phyloP scores from a whole-genome alignment of 2,329 filamentous ascomycete species.

The Microsporum canis region DNA sequence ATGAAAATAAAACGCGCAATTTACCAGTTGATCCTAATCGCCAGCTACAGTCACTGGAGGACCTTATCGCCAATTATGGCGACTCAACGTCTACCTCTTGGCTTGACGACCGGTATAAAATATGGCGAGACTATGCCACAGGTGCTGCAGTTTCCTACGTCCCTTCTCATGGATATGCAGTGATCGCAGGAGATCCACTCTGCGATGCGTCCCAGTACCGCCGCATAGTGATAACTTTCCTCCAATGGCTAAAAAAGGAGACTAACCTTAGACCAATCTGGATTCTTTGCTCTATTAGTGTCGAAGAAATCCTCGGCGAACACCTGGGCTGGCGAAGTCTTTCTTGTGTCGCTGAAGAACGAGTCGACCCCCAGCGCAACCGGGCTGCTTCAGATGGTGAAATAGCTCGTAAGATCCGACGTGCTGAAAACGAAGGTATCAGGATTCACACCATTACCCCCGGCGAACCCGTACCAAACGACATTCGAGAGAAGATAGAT shows the following conservation, averaged over 20 bases:
- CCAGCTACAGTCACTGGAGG: slow-evolving; percentile 62
- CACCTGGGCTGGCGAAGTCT: slow-evolving; percentile 80
- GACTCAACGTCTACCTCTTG: slow-evolving; percentile 90
- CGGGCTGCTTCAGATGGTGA: slow-evolving; percentile 53
- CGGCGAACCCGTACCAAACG: slow-evolving; percentile 52
- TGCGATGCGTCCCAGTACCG: slow-evolving; percentile 69
- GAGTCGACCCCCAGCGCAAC: slow-evolving; percentile 62
- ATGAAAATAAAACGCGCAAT: slow-evolving; percentile 23
- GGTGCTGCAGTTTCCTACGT: slow-evolving; percentile 81
- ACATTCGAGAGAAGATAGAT: slow-evolving; percentile 59
- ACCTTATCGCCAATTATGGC: slow-evolving; percentile 89
- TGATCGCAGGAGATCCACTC: slow-evolving; percentile 77
- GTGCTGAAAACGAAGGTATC: slow-evolving; percentile 71
- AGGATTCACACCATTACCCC: slow-evolving; percentile 62
- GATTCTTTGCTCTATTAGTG: slow-evolving; percentile 70
- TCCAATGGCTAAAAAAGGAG: slow-evolving; percentile 63
- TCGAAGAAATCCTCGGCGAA: slow-evolving; percentile 68
- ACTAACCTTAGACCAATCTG: slow-evolving; percentile 68
- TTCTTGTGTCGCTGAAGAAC: slow-evolving; percentile 79
- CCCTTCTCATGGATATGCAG: slow-evolving; percentile 62
- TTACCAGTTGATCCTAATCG: slow-evolving; percentile 35
- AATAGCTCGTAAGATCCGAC: slow-evolving; percentile 63
- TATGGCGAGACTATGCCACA: slow-evolving; percentile 69
- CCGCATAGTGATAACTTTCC: slow-evolving; percentile 60
- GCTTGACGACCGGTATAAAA: slow-evolving; percentile 76